Base-by-base conservation (phyloP, 192 early-diverging fungal genomes). In the Radiomyces spectabilis region DNA sequence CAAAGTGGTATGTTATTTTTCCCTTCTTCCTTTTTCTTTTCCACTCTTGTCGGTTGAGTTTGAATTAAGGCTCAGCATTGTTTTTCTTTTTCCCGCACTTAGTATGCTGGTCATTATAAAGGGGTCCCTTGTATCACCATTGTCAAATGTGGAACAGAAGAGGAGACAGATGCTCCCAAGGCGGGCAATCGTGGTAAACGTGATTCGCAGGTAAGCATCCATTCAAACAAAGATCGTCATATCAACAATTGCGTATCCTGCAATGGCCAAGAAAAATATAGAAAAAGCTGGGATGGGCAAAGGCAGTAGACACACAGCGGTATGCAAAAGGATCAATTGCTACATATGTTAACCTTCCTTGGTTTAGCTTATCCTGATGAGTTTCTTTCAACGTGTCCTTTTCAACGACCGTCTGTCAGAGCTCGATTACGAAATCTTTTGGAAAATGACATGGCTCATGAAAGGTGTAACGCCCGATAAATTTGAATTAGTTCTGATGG, bases 141-240 rank as follows among this genome's bases (percentile, higher is more conserved):
- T 18, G 80, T 86, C 55, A 89, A 89, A 63, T 87, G 87, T 59
- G 87, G 87, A 32, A 76, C 82, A n/a, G 73, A 63, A 5, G 85
- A 89, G 66, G 69, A 79, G 48, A 74, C 65, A 8, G 60, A 75
- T 57, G 81, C 73, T 29, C 74, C 83, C 57, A 89, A 89, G 72
- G 75, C 85, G 5, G 87, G 87, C 37, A 98, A 98, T 68, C 79
- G 93, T 46, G 94, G 94, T 44, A 97, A 97, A 71, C 88, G 94
- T 48, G 95, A 97, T 68, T 94, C 92, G 29, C 95, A 98, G 72
- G 49, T 97, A 62, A 83, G n/a, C n/a, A n/a, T 35, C 5, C 5
- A 22, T 27, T 48, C 46, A 48, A 26, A 1, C 8, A 44, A 44
- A 44, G 24, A 44, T n/a, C n/a, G n/a, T n/a, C n/a, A n/a, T n/a